These are phyloP conservation scores for Lentinus brumalis DNA, from an alignment of 768 basidiomycete genomes.

Conservation along the genomic window DNA sequence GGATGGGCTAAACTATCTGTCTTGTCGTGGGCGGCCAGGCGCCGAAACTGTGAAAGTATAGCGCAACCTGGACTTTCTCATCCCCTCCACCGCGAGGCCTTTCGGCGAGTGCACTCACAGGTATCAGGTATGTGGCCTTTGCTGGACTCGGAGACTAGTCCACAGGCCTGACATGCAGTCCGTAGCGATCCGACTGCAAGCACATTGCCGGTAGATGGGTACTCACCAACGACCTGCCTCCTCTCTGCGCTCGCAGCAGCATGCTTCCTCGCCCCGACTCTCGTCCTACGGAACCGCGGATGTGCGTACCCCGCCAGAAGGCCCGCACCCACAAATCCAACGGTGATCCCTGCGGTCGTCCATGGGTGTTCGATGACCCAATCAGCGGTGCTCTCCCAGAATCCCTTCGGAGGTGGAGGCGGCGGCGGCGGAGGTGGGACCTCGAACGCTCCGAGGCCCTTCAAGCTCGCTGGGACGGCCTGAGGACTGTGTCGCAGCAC, in stretches of 20 bases:
- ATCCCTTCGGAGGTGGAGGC: constrained; percentile 46
- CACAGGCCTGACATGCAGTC: too few species aligned
- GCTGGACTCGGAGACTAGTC: too few species aligned
- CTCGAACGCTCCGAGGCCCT: constrained; percentile 70
- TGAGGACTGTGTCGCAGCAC: constrained; percentile 78
- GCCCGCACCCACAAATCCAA: constrained; percentile 61
- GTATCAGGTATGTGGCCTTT: too few species aligned
- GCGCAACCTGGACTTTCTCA: too few species aligned
- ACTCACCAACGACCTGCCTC: constrained; percentile 49
- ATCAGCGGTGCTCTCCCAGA: constrained; percentile 46
- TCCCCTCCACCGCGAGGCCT: too few species aligned
- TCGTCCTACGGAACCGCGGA: constrained; percentile 22
- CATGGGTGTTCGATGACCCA: constrained; percentile 66
- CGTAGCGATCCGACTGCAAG: too few species aligned
- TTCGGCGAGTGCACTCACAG: too few species aligned
- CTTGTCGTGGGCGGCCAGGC: too few species aligned
- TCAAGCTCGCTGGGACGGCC: constrained; percentile 47
- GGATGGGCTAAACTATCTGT: too few species aligned
- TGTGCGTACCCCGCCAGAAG: constrained; percentile 59
- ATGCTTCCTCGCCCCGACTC: constrained; percentile 25
- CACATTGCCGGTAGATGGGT: background rate
- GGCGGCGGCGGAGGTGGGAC: constrained; percentile 71
- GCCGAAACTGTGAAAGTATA: too few species aligned
- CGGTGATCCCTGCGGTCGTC: constrained; percentile 54
- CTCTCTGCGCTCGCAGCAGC: constrained; percentile 38